Percentiles rank a stretch among this genome's conserved stretches.
phyloP scores from a whole-genome alignment of 768 basidiomycete species.

The Antrodiella citrinella region DNA sequence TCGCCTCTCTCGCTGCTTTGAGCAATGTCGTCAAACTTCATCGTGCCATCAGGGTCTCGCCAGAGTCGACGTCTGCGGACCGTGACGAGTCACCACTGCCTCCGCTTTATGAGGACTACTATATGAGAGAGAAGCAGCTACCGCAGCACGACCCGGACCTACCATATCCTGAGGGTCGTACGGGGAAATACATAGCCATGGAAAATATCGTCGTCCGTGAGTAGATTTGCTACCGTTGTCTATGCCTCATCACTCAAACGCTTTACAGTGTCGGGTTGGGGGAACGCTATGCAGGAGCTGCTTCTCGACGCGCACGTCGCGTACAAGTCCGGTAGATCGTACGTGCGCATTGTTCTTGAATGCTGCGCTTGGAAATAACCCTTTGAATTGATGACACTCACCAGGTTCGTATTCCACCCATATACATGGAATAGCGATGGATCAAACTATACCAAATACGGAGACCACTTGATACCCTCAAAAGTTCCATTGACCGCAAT shows the following conservation, averaged over 20 bases:
- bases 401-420: slow-evolving; percentile 46
- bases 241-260: not conserved
- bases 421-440: slow-evolving; percentile 44
- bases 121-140: slow-evolving; percentile 17
- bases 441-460: slow-evolving; percentile 36
- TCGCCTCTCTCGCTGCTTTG: too few species aligned
- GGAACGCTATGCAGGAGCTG: slow-evolving; percentile 54
- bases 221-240: not conserved
- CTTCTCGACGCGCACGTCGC: slow-evolving; percentile 44
- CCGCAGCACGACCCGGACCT: slow-evolving; percentile 23
- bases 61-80: too few species aligned
- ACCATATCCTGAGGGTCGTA: slow-evolving; percentile 19
- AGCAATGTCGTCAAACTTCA: too few species aligned
- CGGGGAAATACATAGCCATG: slow-evolving; percentile 15
- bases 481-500: slow-evolving; percentile 47
- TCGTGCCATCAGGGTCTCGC: too few species aligned
- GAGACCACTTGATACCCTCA: slow-evolving; percentile 43
- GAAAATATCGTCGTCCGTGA: slow-evolving; percentile 16
- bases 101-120: slow-evolving; percentile 20
- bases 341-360: slow-evolving; percentile 15
- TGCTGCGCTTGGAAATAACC: not conserved
- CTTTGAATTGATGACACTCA: not conserved
- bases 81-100: too few species aligned
- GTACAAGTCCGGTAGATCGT: slow-evolving; percentile 39
- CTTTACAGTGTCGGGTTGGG: slow-evolving; percentile 46